Evolutionary conservation across 2,329 filamentous ascomycete genomes (phyloP).

Genomic region (Fusarium bulbicola): DNA sequence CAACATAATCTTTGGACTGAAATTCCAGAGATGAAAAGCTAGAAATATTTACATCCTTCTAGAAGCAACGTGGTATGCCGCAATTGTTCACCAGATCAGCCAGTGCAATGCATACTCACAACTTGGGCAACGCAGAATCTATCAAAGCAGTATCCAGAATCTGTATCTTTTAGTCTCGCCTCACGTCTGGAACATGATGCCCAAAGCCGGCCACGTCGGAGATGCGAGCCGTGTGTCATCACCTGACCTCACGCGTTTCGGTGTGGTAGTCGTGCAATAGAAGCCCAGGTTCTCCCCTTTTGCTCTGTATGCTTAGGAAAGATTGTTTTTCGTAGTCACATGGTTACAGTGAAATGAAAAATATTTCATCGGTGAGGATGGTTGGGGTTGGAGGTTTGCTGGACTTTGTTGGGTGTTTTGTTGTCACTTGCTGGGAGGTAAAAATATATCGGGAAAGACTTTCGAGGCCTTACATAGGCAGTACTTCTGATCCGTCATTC

Average conservation of each 20-base stretch:
- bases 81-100: neutral
- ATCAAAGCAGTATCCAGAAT: neutral
- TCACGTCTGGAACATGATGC: neutral
- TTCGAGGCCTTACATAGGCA: neutral
- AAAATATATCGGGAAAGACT: neutral
- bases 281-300: neutral
- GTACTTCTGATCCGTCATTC: neutral
- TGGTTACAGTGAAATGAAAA: neutral
- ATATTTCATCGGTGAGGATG: neutral
- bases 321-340: neutral
- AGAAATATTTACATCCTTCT: neutral
- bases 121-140: neutral
- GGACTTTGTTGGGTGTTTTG: neutral
- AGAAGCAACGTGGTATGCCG: neutral
- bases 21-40: neutral
- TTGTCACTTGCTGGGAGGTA: neutral
- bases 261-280: constrained; percentile 13
- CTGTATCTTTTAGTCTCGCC: neutral
- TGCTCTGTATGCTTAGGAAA: neutral
- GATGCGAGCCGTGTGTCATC: neutral
- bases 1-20: neutral
- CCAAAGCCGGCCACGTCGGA: neutral
- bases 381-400: neutral
- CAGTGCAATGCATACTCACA: neutral
- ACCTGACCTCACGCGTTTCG: constrained; percentile 27